Base-by-base conservation (phyloP, 2,329 filamentous ascomycete genomes). In the Fusarium chaquense region DNA sequence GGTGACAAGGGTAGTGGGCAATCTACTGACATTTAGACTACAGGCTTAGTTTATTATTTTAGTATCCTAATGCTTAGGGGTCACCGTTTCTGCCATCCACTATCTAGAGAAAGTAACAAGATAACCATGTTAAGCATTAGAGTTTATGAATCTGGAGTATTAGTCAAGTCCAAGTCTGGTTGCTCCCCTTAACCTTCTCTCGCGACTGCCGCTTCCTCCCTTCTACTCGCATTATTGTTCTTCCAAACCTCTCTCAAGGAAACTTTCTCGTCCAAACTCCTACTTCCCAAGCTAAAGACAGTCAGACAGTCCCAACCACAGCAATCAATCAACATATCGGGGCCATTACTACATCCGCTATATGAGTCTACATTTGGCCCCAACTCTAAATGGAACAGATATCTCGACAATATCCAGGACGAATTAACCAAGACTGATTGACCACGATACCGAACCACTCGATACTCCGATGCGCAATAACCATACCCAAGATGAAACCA, bases 321-420 rank as follows among this genome's bases (percentile, higher is more conserved):
- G 5, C 6, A 5, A 40, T 13, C 6, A 7, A n/a, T 7, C 4
- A 3, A 6, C n/a, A 20, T 1, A 20, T 4, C 10, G 13, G 36
- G 12, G 4, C 11, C n/a, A 20, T 38, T 38, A 2, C 36, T 38
- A 12, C 36, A 38, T 8, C 10, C 5, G 20, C 8, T 12, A 38
- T 11, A n/a, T 20, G 10, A 20, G 10, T 20, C 10, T 11, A 6
- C 11, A 40, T 13, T 20, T 12, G n/a, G 4, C 11, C n/a, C n/a
- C 1, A n/a, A 20, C n/a, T n/a, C 36, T 12, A 20, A 6, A 4
- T 6, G 12, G 6, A 40, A 11, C 11, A 10, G 9, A 30, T 11
- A 5, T 11, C n/a, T 40, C 11, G 10, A 10, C 12, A 12, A 20
- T 12, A 11, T n/a, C n/a, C 6, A 41, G 20, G 12, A 8, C 38